Evolutionary conservation across 495 filamentous ascomycete species (phyloP), one percentile per base, ranked within the genome.

Genomic region (Podospora pseudocomata): DNA sequence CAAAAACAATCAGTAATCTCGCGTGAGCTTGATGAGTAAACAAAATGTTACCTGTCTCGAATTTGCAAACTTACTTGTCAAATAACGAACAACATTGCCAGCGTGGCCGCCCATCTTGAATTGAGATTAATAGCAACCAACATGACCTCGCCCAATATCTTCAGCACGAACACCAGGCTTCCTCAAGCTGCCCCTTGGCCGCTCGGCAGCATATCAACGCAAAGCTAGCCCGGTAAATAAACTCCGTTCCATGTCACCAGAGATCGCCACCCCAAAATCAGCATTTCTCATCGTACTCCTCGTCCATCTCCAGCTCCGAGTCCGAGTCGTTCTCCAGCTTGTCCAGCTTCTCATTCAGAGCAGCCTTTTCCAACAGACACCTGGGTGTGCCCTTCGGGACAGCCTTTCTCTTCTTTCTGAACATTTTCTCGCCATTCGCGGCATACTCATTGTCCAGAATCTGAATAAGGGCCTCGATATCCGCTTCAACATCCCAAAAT

Each of bases 401-500:
- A 5, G 55, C 55, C 55, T 58, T 58, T 58, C 55, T 58, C 55
- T 58, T 58, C 55, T 23, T 58, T n/a, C 5, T 58, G 55, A 58
- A 58, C 55, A 58, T 19, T n/a, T 58, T 58, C 6, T 58, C 55
- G 55, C 55, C 55, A 9, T 58, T 58, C 55, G 3, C 55, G 18
- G 55, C 55, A 26, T 20, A 58, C 55, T 58, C 55, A 58, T 26
- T 19, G 23, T 58, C 55, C 55, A 58, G 55, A 26, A 26, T 13
- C 55, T 58, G n/a, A 5, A 19, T 58, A 9, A 58, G 23, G 55
- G 23, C 23, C n/a, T 58, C 0, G 2, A 58, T 58, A 7, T 58
- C n/a, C 6, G 20, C n/a, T 18, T 70, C 58, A 32, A 72, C 32
- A 53, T 64, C 1, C 60, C 67, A 1, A 26, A 20, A 26, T 19